A percentile compares a stretch with the other conserved stretches of the same genome.
Evolutionary conservation across 768 basidiomycete species (phyloP).

Genomic region (Hericium rajendrae): DNA sequence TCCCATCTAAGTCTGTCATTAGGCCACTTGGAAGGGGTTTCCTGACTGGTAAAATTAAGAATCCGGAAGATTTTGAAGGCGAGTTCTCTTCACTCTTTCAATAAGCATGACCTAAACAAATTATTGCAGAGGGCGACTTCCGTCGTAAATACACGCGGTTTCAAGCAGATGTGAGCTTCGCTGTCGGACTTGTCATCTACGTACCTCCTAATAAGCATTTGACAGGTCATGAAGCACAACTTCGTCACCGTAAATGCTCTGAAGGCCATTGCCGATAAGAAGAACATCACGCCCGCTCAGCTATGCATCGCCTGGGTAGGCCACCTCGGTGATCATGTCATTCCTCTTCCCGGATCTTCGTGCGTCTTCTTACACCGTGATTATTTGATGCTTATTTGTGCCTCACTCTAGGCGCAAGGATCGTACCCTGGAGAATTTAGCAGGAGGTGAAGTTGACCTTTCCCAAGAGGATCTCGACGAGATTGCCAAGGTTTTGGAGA

Average conservation of each 20-base stretch:
- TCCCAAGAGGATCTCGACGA: constrained; percentile 26
- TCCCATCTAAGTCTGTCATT: constrained; percentile 1
- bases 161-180: constrained; percentile 23
- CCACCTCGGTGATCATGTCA: constrained; percentile 26
- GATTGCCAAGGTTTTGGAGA: constrained; percentile 17
- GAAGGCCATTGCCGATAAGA: constrained; percentile 29
- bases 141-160: constrained; percentile 26
- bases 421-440: constrained; percentile 34
- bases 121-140: constrained; percentile 25
- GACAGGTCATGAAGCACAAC: constrained; percentile 33
- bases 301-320: constrained; percentile 31
- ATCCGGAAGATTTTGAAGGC: constrained; percentile 23
- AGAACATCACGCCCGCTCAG: constrained; percentile 31
- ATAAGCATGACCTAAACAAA: background rate
- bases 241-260: constrained; percentile 32
- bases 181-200: background rate
- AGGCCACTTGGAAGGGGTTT: constrained; percentile 48
- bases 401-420: constrained; percentile 22
- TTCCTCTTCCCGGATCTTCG: constrained; percentile 42
- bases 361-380: constrained; percentile 10
- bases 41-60: constrained; percentile 41
- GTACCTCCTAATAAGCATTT: background rate
- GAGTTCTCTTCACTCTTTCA: background rate
- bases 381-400: background rate
- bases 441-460: constrained; percentile 28